Evolutionary conservation across 2,329 filamentous ascomycete species (phyloP).

Genomic region (Apiospora rasikravindrae): DNA sequence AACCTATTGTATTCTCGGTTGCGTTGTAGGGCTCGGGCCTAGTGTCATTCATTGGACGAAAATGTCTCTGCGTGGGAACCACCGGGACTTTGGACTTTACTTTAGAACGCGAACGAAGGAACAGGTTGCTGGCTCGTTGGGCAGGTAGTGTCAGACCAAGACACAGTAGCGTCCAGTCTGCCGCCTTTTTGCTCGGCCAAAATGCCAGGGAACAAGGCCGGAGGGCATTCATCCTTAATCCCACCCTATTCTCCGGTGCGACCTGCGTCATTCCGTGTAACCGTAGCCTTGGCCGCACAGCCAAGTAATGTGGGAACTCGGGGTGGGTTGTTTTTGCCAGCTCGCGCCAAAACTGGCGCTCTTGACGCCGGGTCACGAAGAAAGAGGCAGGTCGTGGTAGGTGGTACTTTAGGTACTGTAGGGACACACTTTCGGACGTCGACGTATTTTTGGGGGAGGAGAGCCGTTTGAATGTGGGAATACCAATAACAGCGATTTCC

Average conservation of each 20-base stretch:
- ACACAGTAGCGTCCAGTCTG: background rate
- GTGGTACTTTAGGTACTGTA: background rate
- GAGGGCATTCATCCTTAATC: background rate
- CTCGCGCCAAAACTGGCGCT: background rate
- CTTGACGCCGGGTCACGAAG: background rate
- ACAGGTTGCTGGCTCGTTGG: background rate
- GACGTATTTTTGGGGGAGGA: background rate
- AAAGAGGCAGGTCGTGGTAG: background rate
- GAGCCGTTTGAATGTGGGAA: background rate
- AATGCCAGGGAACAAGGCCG: slow-evolving; percentile 3
- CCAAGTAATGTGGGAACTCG: background rate
- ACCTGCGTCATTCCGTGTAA: slow-evolving; percentile 17
- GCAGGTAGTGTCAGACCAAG: background rate
- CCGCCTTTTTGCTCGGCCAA: slow-evolving; percentile 1
- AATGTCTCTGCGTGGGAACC: background rate
- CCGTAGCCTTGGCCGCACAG: slow-evolving; percentile 10
- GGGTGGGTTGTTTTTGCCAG: background rate
- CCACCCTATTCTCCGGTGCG: slow-evolving; percentile 1
- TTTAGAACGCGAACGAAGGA: background rate
- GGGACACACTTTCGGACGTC: background rate
- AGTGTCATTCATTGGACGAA: background rate
- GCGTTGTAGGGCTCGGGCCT: background rate
- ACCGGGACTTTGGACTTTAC: background rate
- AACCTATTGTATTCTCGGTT: background rate
- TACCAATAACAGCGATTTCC: slow-evolving; percentile 2